Evolutionary conservation across 805 yeast genomes (phyloP).

Genomic region (Cyberlindnera xylosilytica): DNA sequence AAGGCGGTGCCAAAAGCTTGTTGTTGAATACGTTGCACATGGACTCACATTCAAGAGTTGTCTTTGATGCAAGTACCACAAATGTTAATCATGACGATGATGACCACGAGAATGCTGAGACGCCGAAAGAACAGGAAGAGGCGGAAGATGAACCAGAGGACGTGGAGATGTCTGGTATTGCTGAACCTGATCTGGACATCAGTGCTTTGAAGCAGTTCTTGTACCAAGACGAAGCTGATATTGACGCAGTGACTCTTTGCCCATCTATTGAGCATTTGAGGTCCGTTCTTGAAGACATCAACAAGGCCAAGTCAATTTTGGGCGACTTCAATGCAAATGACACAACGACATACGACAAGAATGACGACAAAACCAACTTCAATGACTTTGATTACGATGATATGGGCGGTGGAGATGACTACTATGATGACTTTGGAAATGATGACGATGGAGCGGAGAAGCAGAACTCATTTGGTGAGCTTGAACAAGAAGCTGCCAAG

Average conservation of each 20-base stretch:
- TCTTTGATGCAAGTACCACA: constrained; percentile 55
- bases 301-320: constrained; percentile 27
- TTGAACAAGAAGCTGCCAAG: constrained; percentile 15
- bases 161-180: constrained; percentile 17
- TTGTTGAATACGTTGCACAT: constrained; percentile 58
- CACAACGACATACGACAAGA: background rate
- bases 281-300: constrained; percentile 44
- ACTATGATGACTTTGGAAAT: constrained; percentile 21
- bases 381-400: constrained; percentile 72
- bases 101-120: background rate
- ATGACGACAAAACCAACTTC: background rate
- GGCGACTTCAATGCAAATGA: constrained; percentile 9
- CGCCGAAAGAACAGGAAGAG: constrained; percentile 16
- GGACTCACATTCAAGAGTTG: constrained; percentile 51
- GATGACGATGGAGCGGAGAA: constrained; percentile 20
- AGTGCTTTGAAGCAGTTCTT: constrained; percentile 24
- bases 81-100: constrained; percentile 17
- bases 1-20: constrained; percentile 76
- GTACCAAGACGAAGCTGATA: constrained; percentile 25
- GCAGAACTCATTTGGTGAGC: constrained; percentile 18
- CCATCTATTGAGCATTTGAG: constrained; percentile 57
- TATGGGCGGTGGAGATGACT: constrained; percentile 54
- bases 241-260: constrained; percentile 46
- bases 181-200: constrained; percentile 28
- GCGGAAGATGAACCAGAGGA: constrained; percentile 31